Evolutionary conservation across 257 asterid species (phyloP).

Genomic region (Nicotiana undulata): DNA sequence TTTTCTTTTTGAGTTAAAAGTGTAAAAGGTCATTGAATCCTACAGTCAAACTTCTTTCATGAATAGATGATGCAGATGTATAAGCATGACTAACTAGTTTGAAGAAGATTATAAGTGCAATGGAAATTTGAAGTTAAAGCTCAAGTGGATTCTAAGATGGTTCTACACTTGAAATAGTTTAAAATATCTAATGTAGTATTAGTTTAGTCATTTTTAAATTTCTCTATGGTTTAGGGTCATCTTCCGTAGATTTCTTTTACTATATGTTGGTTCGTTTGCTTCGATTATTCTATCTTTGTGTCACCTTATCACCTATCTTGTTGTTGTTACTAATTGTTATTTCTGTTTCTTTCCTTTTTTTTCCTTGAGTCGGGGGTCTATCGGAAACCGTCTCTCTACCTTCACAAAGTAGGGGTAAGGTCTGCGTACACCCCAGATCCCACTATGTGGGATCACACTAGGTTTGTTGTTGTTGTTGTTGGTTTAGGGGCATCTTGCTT

Average conservation of each 20-base stretch:
- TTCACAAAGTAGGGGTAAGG: too few species aligned
- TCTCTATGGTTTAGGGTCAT: not conserved
- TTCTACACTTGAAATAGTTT: not conserved
- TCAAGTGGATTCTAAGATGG: not conserved
- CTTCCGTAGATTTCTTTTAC: too few species aligned
- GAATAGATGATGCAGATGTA: not conserved
- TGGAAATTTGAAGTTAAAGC: not conserved
- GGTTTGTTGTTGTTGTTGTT: too few species aligned
- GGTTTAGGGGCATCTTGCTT: not conserved
- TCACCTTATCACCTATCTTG: too few species aligned
- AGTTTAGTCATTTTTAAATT: not conserved
- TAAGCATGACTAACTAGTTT: not conserved
- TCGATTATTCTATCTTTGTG: too few species aligned
- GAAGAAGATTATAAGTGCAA: not conserved
- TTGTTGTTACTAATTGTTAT: too few species aligned
- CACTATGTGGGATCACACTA: too few species aligned
- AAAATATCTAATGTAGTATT: not conserved
- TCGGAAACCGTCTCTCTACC: too few species aligned
- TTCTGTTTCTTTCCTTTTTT: too few species aligned
- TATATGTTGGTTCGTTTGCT: too few species aligned
- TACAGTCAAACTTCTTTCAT: not conserved
- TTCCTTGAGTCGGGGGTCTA: too few species aligned
- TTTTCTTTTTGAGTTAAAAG: not conserved
- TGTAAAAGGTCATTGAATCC: not conserved
- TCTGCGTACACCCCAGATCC: too few species aligned